Base-by-base conservation (phyloP, 2,329 filamentous ascomycete species). In the Diaporthe citriasiana region DNA sequence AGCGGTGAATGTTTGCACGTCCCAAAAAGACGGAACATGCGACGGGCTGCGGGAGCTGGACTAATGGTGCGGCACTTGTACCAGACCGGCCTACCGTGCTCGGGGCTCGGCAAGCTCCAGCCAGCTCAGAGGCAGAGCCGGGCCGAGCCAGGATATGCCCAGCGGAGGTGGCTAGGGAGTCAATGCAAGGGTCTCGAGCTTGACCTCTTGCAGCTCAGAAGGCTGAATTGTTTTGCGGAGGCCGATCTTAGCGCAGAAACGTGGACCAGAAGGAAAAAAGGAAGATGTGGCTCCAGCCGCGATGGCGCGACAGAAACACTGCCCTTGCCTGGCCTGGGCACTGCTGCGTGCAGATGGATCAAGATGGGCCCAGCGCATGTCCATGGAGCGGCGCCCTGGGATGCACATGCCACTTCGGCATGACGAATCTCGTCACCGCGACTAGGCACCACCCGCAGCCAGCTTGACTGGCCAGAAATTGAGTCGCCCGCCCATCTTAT, bases 61-160 rank as follows among this genome's bases (percentile, higher is more conserved):
- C 59, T 68, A 40, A 68, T 68, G 63, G 63, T 68, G 63, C 63
- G 47, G 63, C 63, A 68, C 63, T 68, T 68, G 22, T 68, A 68
- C 45, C 63, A 68, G 33, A 53, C 45, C 63, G 33, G 47, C 50
- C 63, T 35, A 38, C 22, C 30, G n/a, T 22, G 10, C 47, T 27
- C 25, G 10, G 47, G 33, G 63, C 63, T 53, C 63, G 63, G 63
- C 63, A 68, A 68, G 63, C 47, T 53, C 63, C 63, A 68, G 63
- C 63, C 63, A 68, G 47, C 63, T 35, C 63, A 68, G 33, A 68
- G 47, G 33, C 30, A 68, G 47, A 53, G 15, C 63, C 63, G 63
- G 63, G 45, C 63, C 63, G 63, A 68, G 47, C 63, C 47, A 68
- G 63, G 63, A 68, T 68, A 33, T 27, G 63, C 63, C 63, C 47